Percentiles rank a stretch among this genome's conserved stretches.
These are phyloP conservation scores for Podospora appendiculata DNA, from an alignment of 495 filamentous ascomycete species.

Conservation along the genomic window DNA sequence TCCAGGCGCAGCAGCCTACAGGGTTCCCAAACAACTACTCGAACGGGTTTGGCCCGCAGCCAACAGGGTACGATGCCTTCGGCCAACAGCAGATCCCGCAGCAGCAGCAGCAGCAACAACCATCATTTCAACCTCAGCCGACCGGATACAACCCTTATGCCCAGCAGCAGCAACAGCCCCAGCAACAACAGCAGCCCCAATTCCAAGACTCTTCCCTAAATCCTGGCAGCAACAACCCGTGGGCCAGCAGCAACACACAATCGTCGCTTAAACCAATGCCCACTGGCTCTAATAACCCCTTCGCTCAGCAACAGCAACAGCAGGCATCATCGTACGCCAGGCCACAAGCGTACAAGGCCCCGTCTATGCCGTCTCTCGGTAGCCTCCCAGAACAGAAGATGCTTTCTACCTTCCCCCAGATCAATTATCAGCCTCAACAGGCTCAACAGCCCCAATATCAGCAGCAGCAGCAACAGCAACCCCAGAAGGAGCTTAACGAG, in stretches of 20 bases:
- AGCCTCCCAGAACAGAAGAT: slow-evolving; percentile 65
- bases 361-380: slow-evolving; percentile 56
- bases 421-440: slow-evolving; percentile 11
- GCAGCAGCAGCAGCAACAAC: slow-evolving; percentile 47
- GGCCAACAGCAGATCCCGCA: slow-evolving; percentile 48
- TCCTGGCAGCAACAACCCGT: slow-evolving; percentile 83
- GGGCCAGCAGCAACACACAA: slow-evolving; percentile 47
- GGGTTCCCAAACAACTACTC: slow-evolving; percentile 54
- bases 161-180: slow-evolving; percentile 45
- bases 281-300: slow-evolving; percentile 96
- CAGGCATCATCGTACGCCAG: slow-evolving; percentile 27
- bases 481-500: slow-evolving; percentile 54
- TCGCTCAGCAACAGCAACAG: slow-evolving; percentile 47
- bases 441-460: slow-evolving; percentile 5
- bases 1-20: slow-evolving; percentile 43
- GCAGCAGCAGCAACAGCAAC: slow-evolving; percentile 27
- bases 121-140: slow-evolving; percentile 59
- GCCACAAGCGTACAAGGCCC: slow-evolving; percentile 32
- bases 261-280: slow-evolving; percentile 50
- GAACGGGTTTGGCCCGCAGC: slow-evolving; percentile 34
- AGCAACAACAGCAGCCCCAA: slow-evolving; percentile 47
- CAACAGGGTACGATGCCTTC: slow-evolving; percentile 36
- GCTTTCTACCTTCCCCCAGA: slow-evolving; percentile 38
- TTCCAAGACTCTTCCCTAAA: slow-evolving; percentile 53
- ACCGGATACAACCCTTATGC: slow-evolving; percentile 76